Base-by-base conservation (phyloP, 805 yeast species). In the Ogataea kodamae region DNA sequence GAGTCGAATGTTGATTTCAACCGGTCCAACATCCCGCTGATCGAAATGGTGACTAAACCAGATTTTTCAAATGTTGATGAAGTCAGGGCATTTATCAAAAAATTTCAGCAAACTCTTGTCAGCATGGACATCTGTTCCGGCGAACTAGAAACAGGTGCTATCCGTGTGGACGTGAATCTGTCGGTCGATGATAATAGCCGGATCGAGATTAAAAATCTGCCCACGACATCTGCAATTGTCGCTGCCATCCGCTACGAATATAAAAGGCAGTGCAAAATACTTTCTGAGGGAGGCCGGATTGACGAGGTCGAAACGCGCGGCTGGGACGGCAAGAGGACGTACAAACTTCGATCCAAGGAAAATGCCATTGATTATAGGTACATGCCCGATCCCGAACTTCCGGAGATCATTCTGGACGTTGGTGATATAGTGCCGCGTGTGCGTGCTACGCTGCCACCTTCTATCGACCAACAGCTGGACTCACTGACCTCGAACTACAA, bases 101-200 rank as follows among this genome's bases (percentile, higher is more conserved):
- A 88, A 51, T 82, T 81, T 43, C 95, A 86, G 50, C 67, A 75
- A 13, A 59, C 87, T 22, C 74, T 90, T 22, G 67, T 81, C 30
- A 78, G 76, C 43, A 55, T 87, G 31, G 76, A 73, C 4, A 74
- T 92, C 1, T 87, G 95, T 45, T 70, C 90, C 0, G 97, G 96
- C 10, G 96, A 89, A 46, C 67, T 92, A 52, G 97, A 92, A 53
- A 77, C 88, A 1, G 98, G 98, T 5, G 92, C 97, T 0, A 81
- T 92, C 72, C 70, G 98, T 50, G 92, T 90, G 4, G 98, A 92
- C 53, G 97, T 87, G 7, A 92, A 92, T 46, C 72, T 92, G n/a
- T 83, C 94, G 15, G 78, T 90, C 5, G 74, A 76, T 42, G 73
- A 71, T 11, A 77, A 81, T 36, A 68, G 77, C 25, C 61, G 97